These are phyloP conservation scores for Mycena sp. DNA, from an alignment of 1,284 basidiomycete species.

Conservation along the genomic window DNA sequence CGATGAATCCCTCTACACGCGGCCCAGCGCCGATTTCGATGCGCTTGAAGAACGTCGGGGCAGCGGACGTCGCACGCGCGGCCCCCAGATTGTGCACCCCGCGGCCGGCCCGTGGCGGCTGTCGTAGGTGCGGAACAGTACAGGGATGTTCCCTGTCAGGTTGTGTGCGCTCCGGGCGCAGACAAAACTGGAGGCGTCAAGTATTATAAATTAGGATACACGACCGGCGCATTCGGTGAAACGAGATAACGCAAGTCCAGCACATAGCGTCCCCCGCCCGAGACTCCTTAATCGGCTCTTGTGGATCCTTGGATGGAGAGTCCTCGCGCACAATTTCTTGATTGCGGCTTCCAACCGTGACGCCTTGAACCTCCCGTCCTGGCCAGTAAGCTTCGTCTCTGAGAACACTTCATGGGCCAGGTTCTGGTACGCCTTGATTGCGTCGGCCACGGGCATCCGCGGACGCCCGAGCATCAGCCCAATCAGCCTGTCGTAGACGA, in stretches of 20 bases:
- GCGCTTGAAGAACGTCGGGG: constrained; percentile 32
- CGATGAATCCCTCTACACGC: constrained; percentile 20
- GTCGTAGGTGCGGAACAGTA: constrained; percentile 22
- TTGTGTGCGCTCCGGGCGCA: constrained; percentile 14
- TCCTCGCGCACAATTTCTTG: constrained; percentile 23
- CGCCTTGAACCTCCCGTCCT: constrained; percentile 21
- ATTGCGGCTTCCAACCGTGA: constrained; percentile 22
- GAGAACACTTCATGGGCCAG: constrained; percentile 33
- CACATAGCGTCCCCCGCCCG: background rate
- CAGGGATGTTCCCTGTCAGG: constrained; percentile 9
- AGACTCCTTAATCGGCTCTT: too few species aligned
- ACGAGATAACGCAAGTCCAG: background rate
- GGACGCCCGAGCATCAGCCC: constrained; percentile 39
- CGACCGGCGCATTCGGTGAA: background rate
- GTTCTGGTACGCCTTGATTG: constrained; percentile 28
- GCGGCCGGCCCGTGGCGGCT: background rate
- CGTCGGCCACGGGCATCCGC: constrained; percentile 34
- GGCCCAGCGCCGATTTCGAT: constrained; percentile 21
- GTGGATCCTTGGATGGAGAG: too few species aligned
- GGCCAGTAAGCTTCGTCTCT: background rate
- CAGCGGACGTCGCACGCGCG: constrained; percentile 31
- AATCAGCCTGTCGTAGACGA: constrained; percentile 29
- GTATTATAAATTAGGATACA: background rate
- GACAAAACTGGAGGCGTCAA: constrained; percentile 29
- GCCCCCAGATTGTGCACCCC: constrained; percentile 32